Conservation (phyloP, 1,139 yeast species). For the Saccharomyces pastorianus region DNA sequence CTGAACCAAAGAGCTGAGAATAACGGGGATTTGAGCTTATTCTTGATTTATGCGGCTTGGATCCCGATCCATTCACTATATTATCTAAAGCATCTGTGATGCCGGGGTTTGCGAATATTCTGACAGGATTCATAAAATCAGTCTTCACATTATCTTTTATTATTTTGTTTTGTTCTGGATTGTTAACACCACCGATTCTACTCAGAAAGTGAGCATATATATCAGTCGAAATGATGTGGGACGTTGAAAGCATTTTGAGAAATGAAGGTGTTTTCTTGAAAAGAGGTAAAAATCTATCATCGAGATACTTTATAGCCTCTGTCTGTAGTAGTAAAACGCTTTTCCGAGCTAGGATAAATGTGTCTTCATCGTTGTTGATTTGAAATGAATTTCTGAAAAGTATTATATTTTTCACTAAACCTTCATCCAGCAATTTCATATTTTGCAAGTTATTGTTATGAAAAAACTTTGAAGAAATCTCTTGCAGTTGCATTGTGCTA, state of each 20-base stretch:
- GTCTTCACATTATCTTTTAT: slow-evolving; percentile 3
- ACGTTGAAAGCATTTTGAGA: slow-evolving; percentile 32
- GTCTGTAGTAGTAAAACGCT: slow-evolving; percentile 51
- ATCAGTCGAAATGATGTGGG: slow-evolving; percentile 9
- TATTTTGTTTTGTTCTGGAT: background rate
- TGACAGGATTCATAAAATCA: slow-evolving; percentile 4
- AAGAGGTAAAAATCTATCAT: slow-evolving; percentile 43
- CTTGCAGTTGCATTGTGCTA: slow-evolving; percentile 10
- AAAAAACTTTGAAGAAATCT: slow-evolving; percentile 13
- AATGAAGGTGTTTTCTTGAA: slow-evolving; percentile 49
- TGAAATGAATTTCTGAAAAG: slow-evolving; percentile 6
- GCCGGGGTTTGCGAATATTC: slow-evolving; percentile 16
- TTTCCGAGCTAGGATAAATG: slow-evolving; percentile 41
- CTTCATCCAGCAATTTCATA: slow-evolving; percentile 15
- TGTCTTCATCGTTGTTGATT: slow-evolving; percentile 5
- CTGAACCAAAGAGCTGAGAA: background rate
- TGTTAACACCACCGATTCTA: background rate
- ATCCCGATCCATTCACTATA: slow-evolving; percentile 12
- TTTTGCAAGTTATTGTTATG: slow-evolving; percentile 7
- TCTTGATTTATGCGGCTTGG: background rate
- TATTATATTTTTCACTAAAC: slow-evolving; percentile 14
- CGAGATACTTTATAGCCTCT: slow-evolving; percentile 41
- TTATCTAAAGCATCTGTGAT: slow-evolving; percentile 18
- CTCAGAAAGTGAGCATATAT: background rate
- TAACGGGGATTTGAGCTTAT: background rate